A percentile compares a stretch with the other conserved stretches of the same genome.
Evolutionary conservation across 140 eudicot genomes (phyloP).

Genomic region (Flaveria floridana): DNA sequence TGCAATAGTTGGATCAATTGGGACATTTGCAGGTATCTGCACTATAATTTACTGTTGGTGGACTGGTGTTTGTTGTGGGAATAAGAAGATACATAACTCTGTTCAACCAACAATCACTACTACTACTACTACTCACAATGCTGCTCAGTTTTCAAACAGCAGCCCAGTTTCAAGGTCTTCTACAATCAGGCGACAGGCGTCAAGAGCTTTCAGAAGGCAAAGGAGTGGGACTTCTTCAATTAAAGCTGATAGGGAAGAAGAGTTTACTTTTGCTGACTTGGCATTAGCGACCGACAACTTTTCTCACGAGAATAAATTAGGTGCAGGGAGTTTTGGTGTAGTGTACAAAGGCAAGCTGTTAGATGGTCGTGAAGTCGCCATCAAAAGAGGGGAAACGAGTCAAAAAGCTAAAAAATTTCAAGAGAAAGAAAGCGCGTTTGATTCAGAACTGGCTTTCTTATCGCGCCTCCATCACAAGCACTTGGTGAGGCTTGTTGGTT

Average conservation of each 20-base stretch:
- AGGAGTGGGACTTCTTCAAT: conserved; percentile 93
- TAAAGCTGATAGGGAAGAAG: conserved; percentile 83
- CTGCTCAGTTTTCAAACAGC: conserved; percentile 35
- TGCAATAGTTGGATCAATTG: conserved; percentile 84
- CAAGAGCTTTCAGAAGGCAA: conserved; percentile 77
- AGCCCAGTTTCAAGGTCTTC: conserved; percentile 44
- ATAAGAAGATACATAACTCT: conserved; percentile 83
- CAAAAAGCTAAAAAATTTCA: conserved; percentile 65
- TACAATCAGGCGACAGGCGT: conserved; percentile 50
- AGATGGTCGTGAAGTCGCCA: conserved; percentile 95
- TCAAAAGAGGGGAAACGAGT: conserved; percentile 83
- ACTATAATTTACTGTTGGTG: conserved; percentile 64
- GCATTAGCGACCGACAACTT: conserved; percentile 69
- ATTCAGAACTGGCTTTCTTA: conserved; percentile 85
- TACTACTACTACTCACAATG: conserved; percentile 32
- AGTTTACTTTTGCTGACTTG: conserved; percentile 68
- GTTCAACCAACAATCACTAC: conserved; percentile 81
- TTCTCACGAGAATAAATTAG: conserved; percentile 73
- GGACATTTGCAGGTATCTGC: conserved; percentile 73
- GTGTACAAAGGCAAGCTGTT: conserved; percentile 83
- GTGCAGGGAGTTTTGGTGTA: conserved; percentile 92
- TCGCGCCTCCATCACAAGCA: conserved; percentile 94
- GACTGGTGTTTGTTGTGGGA: conserved; percentile 73
- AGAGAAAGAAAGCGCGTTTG: conserved; percentile 93
- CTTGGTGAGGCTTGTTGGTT: conserved; percentile 87